Evolutionary conservation across 2,329 filamentous ascomycete genomes (phyloP).

Genomic region (Cordyceps pruinosa): DNA sequence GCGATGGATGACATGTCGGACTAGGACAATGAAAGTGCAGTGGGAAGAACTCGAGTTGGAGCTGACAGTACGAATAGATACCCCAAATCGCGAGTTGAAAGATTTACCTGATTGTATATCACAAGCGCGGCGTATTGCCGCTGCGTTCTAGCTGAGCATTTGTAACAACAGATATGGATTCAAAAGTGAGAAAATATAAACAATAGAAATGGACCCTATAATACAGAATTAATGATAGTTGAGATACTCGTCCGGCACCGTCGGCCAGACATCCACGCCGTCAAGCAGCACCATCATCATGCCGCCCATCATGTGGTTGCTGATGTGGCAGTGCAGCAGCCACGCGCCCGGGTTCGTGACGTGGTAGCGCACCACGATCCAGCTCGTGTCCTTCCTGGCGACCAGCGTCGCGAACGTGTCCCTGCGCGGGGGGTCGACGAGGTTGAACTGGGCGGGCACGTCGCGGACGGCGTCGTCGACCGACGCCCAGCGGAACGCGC

Average conservation of each 20-base stretch:
- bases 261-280: slow-evolving; percentile 37
- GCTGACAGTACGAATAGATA: neutral
- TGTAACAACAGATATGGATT: neutral
- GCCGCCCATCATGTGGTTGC: slow-evolving; percentile 45
- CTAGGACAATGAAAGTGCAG: slow-evolving; percentile 12
- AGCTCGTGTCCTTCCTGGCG: slow-evolving; percentile 18
- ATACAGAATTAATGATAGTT: neutral
- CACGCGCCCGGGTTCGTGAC: slow-evolving; percentile 44
- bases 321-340: slow-evolving; percentile 45
- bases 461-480: slow-evolving; percentile 45
- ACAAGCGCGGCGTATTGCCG: too few species aligned
- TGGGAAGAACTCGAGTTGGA: neutral
- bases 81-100: slow-evolving; percentile 1
- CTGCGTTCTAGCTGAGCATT: too few species aligned
- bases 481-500: slow-evolving; percentile 43
- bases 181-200: neutral
- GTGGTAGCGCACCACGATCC: slow-evolving; percentile 48
- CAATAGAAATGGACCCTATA: neutral
- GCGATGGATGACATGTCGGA: slow-evolving; percentile 24
- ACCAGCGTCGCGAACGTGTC: slow-evolving; percentile 32
- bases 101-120: neutral
- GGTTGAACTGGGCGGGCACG: slow-evolving; percentile 47
- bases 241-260: slow-evolving; percentile 32
- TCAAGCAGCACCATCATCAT: slow-evolving; percentile 49
- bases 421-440: slow-evolving; percentile 45